Evolutionary conservation across 2,329 filamentous ascomycete species (phyloP).

Genomic region (Alternaria solani): DNA sequence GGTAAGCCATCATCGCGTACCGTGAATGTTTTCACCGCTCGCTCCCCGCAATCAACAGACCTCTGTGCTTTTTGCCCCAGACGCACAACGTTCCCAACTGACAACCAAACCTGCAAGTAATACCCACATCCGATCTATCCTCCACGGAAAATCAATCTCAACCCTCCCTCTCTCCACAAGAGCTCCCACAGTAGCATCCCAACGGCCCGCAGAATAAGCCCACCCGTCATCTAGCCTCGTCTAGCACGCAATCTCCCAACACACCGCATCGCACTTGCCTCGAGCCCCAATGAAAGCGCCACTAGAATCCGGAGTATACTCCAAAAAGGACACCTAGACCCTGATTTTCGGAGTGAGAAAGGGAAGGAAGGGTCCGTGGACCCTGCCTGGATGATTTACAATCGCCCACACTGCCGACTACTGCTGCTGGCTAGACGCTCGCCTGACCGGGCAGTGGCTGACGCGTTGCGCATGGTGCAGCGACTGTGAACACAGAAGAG

Average conservation of each 20-base stretch:
- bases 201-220: slow-evolving; percentile 26
- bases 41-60: slow-evolving; percentile 1
- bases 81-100: not conserved
- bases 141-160: slow-evolving; percentile 8
- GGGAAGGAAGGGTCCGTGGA: slow-evolving; percentile 6
- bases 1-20: not conserved
- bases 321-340: slow-evolving; percentile 4
- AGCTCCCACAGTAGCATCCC: slow-evolving; percentile 10
- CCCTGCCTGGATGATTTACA: slow-evolving; percentile 10
- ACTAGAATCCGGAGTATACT: slow-evolving; percentile 11
- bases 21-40: slow-evolving; percentile 2
- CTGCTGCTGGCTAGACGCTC: slow-evolving; percentile 1
- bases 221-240: slow-evolving; percentile 13
- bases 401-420: slow-evolving; percentile 2
- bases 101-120: not conserved
- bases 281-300: not conserved
- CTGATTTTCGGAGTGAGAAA: not conserved
- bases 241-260: slow-evolving; percentile 19
- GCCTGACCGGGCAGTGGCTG: slow-evolving; percentile 6
- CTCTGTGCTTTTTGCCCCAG: not conserved
- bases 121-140: not conserved
- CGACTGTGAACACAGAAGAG: not conserved
- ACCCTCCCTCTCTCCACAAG: not conserved
- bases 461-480: not conserved
- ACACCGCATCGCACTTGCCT: slow-evolving; percentile 3